These are phyloP conservation scores for Deakozyma indianensis DNA, from an alignment of 805 yeast genomes.

Conservation along the genomic window DNA sequence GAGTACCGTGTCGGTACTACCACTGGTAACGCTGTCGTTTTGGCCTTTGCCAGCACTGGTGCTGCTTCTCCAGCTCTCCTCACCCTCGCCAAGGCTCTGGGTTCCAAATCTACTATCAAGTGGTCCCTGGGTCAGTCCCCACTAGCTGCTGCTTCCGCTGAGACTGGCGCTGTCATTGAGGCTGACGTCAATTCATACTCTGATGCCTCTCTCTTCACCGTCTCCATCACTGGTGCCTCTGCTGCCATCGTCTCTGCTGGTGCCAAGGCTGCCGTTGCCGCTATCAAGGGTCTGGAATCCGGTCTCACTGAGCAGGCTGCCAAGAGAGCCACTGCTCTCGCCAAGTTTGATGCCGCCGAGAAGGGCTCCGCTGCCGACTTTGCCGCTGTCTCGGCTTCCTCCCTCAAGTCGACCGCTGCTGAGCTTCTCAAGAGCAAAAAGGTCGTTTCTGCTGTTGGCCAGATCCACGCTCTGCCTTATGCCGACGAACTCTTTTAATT, in stretches of 20 bases:
- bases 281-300: constrained; percentile 14
- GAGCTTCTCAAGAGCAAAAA: constrained; percentile 34
- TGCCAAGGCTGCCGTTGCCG: constrained; percentile 30
- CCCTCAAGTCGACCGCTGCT: constrained; percentile 21
- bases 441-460: constrained; percentile 84
- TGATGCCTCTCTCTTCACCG: constrained; percentile 69
- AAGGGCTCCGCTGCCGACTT: constrained; percentile 30
- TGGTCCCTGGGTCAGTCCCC: constrained; percentile 39
- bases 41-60: constrained; percentile 65
- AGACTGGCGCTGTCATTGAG: constrained; percentile 32
- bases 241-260: constrained; percentile 45
- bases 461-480: constrained; percentile 72
- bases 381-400: constrained; percentile 16
- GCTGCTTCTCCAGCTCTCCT: constrained; percentile 49
- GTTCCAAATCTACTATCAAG: constrained; percentile 34
- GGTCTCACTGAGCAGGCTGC: constrained; percentile 21
- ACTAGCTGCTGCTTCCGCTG: constrained; percentile 29
- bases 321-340: constrained; percentile 39
- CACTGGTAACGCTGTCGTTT: constrained; percentile 52
- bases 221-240: constrained; percentile 45
- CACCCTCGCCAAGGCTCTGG: constrained; percentile 56
- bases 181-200: constrained; percentile 48
- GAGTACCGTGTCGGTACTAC: constrained; percentile 45
- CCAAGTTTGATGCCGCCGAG: constrained; percentile 43
- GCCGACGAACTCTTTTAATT: constrained; percentile 66